These are phyloP conservation scores for Mrakiaceae sp. DNA, from an alignment of 1,284 basidiomycete genomes.

Conservation along the genomic window DNA sequence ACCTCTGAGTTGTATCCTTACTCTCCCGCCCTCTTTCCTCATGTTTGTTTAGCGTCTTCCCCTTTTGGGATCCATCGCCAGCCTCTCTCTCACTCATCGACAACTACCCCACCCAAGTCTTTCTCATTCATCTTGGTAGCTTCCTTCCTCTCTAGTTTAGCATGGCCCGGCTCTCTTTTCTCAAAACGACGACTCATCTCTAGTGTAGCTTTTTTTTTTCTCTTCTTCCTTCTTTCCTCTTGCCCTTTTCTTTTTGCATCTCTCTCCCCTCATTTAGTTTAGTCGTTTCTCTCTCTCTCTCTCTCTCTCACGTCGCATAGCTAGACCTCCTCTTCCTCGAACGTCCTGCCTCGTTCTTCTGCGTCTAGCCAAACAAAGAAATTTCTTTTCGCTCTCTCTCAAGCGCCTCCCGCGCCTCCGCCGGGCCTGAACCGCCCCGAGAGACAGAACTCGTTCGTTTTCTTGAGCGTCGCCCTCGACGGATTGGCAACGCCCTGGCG, in stretches of 20 bases:
- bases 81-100: background rate
- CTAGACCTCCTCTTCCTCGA: too few species aligned
- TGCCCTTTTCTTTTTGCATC: background rate
- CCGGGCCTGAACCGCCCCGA: too few species aligned
- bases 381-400: too few species aligned
- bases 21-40: background rate
- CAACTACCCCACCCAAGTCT: background rate
- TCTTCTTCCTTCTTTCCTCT: background rate
- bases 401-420: too few species aligned
- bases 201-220: background rate
- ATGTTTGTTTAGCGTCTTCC: background rate
- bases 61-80: constrained; percentile 2
- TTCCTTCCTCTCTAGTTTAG: background rate
- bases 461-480: constrained; percentile 58
- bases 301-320: background rate
- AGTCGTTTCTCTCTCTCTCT: background rate
- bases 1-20: constrained; percentile 41
- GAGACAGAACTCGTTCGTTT: too few species aligned
- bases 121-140: background rate
- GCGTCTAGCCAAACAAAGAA: too few species aligned
- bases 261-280: background rate
- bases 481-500: constrained; percentile 56
- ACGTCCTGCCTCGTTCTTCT: too few species aligned
- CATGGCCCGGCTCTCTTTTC: background rate
- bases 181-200: background rate